Base-by-base conservation (phyloP, 306 rosid genomes). In the Cucumis hystrix region DNA sequence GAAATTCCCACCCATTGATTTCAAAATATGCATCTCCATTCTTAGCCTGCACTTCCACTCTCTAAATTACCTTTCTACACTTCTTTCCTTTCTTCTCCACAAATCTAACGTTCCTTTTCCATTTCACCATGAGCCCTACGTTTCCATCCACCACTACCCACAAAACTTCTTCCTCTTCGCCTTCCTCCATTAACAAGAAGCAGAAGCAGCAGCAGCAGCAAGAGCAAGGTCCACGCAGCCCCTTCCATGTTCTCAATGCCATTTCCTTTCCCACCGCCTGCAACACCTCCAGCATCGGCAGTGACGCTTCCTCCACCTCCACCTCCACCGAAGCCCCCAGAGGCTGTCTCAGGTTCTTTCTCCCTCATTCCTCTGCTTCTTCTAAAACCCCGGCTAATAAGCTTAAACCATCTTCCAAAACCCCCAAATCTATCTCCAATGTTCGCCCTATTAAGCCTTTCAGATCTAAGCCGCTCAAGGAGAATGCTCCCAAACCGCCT, bases 311-410 rank as follows among this genome's bases (percentile, higher is more conserved):
- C 10, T 77, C 82, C 76, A 62, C 82, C 10, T 77, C 82, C 76
- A 62, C 82, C 39, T 89, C 92, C 66, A 43, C 77, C 47, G 95
- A 91, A 78, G 85, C 87, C 55, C 92, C 91, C 18, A 86, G 78
- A 76, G 98, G 95, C 21, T 88, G 97, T 79, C 96, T 93, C 79
- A 86, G 87, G 87, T 91, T 88, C 80, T 82, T 91, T 83, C 88
- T 83, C 62, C 78, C 87, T 40, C 83, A 86, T 47, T 47, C 85
- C 49, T 83, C 92, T 76, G 80, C 89, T 40, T 83, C 81, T 68
- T 82, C 87, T 17, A 87, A 77, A 79, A 83, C 84, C 78, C 84
- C 90, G 49, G 77, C 82, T 20, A 40, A 40, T 33, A 83, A 80
- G 51, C 81, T 84, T 57, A 84, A 76, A 78, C 35, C 45, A 52